Evolutionary conservation across 768 basidiomycete species (phyloP).

Genomic region (Mycena albidolilacea): DNA sequence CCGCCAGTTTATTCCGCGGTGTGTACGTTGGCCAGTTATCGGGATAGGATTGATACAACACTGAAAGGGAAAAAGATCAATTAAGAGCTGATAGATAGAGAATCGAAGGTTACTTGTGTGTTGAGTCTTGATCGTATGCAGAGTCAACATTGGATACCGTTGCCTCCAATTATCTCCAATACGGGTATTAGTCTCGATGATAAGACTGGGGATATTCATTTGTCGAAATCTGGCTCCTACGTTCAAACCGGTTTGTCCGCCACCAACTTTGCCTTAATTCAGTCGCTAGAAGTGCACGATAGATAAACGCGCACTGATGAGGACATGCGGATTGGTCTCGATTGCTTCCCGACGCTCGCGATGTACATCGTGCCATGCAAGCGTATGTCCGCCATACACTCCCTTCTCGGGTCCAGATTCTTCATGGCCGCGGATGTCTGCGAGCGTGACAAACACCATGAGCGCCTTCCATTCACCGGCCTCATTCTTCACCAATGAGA

Average conservation of each 20-base stretch:
- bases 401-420: conserved; percentile 41
- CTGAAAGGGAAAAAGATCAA: conserved; percentile 39
- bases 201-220: conserved; percentile 55
- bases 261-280: conserved; percentile 53
- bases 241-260: conserved; percentile 58
- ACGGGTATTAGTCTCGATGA: conserved; percentile 52
- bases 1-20: conserved; percentile 57
- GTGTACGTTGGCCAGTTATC: conserved; percentile 59
- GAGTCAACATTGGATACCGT: conserved; percentile 57
- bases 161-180: conserved; percentile 61
- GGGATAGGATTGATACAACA: conserved; percentile 57
- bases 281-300: neutral
- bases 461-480: conserved; percentile 52
- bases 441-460: conserved; percentile 50
- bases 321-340: conserved; percentile 55
- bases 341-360: conserved; percentile 52
- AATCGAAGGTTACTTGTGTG: conserved; percentile 45
- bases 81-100: conserved; percentile 1
- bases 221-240: conserved; percentile 58
- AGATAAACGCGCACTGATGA: conserved; percentile 15
- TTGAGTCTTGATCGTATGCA: conserved; percentile 56
- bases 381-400: conserved; percentile 53
- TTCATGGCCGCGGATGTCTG: conserved; percentile 54
- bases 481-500: conserved; percentile 47
- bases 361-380: conserved; percentile 54